Evolutionary conservation across 805 yeast species (phyloP).

Genomic region (Tetrapisispora nanseiensis): DNA sequence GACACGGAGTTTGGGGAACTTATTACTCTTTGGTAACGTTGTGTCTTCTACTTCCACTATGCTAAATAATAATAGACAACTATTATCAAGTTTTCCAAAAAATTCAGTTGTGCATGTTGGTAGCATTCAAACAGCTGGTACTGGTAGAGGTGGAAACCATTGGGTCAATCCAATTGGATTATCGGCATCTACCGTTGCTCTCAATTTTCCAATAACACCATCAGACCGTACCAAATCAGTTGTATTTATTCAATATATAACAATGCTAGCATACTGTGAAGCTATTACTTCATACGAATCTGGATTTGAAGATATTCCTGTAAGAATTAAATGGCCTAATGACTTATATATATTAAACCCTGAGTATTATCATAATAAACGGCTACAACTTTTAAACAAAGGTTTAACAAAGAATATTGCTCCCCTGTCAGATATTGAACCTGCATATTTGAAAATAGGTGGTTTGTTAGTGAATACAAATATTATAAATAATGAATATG

Average conservation of each 20-base stretch:
- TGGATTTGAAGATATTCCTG: conserved; percentile 67
- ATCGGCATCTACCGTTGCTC: conserved; percentile 65
- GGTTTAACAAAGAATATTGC: conserved; percentile 26
- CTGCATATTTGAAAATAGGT: conserved; percentile 63
- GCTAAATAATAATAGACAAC: conserved; percentile 58
- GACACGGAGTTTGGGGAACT: conserved; percentile 45
- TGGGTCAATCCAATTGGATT: conserved; percentile 96
- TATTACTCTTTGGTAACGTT: conserved; percentile 73
- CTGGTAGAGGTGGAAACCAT: conserved; percentile 89
- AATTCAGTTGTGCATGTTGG: conserved; percentile 39
- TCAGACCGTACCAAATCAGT: conserved; percentile 43
- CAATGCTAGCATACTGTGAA: conserved; percentile 73
- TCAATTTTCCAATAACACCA: conserved; percentile 42
- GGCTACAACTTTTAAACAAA: conserved; percentile 16
- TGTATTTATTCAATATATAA: conserved; percentile 79
- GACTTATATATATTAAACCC: conserved; percentile 76
- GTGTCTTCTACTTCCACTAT: conserved; percentile 79
- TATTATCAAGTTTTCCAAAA: conserved; percentile 41
- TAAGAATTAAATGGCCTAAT: conserved; percentile 92
- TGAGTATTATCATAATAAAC: conserved; percentile 34
- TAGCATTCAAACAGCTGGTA: conserved; percentile 77
- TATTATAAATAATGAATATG: conserved; percentile 47
- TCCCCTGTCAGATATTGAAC: conserved; percentile 44
- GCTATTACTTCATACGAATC: conserved; percentile 52
- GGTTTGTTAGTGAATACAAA: conserved; percentile 82